Evolutionary conservation across 1,284 basidiomycete species (phyloP).

Genomic region (Microstroma glucosiphilum): DNA sequence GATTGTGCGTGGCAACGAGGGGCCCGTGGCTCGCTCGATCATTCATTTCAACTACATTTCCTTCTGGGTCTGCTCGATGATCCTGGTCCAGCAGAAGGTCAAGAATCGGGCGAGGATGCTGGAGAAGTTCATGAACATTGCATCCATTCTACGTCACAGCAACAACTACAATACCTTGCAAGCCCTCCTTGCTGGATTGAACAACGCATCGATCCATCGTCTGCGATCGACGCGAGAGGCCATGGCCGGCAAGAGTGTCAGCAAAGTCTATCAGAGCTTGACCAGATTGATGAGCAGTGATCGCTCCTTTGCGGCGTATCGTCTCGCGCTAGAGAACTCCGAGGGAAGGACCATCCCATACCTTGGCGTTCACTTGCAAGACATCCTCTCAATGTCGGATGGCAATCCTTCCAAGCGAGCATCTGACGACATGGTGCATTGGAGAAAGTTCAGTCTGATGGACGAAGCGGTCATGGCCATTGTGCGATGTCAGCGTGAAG

Average conservation of each 20-base stretch:
- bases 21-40: constrained; percentile 35
- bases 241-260: constrained; percentile 33
- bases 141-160: constrained; percentile 30
- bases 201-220: constrained; percentile 38
- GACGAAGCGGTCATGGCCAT: constrained; percentile 43
- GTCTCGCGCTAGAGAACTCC: constrained; percentile 38
- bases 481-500: constrained; percentile 34
- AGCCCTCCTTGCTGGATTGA: constrained; percentile 36
- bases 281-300: constrained; percentile 37
- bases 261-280: constrained; percentile 34
- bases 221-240: constrained; percentile 35
- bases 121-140: constrained; percentile 44
- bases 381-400: constrained; percentile 40
- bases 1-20: constrained; percentile 23
- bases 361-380: constrained; percentile 43
- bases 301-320: constrained; percentile 35
- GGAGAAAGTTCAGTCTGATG: constrained; percentile 43
- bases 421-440: constrained; percentile 37
- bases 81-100: constrained; percentile 36
- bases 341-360: constrained; percentile 40
- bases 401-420: constrained; percentile 35
- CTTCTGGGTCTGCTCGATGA: constrained; percentile 43
- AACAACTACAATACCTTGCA: constrained; percentile 46
- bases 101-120: constrained; percentile 39
- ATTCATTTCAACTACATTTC: constrained; percentile 46